Evolutionary conservation across 2,329 filamentous ascomycete genomes (phyloP), one percentile per base, ranked within the genome.

Genomic region (Nectriaceae sp.): DNA sequence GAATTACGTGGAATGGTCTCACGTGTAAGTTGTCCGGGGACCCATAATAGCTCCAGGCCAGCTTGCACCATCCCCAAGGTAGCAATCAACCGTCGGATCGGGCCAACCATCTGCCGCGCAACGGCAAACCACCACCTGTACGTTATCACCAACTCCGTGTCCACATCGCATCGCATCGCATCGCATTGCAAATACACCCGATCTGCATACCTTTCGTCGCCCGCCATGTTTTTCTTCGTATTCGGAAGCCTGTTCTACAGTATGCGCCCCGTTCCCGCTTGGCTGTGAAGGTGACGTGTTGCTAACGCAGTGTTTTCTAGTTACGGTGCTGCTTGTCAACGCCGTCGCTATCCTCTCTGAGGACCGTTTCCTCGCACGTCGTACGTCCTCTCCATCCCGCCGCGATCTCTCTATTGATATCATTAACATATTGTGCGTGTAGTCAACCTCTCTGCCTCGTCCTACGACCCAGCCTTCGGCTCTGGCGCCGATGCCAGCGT

Each of bases 261-360:
- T 70, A 53, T 36, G 58, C 21, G 21, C 18, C 33, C 21, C 31
- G 21, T 8, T 16, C 37, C 26, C 26, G 11, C 15, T 29, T 29
- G 40, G 15, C 16, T 21, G 26, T 29, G n/a, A 20, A 24, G 11
- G 11, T 19, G 6, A 13, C 24, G 24, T n/a, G 33, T n/a, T 19
- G 33, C 33, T 36, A 21, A 8, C 20, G 18, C 35, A 33, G 22
- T 21, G 33, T 36, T 29, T n/a, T 41, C 38, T 51, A 69, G 89
- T 93, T 59, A 81, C 84, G 60, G 79, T 96, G 68, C 89, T 97
- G 65, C 82, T 97, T 67, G 85, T 94, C 73, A 99, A 99, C 73
- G 90, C 90, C 58, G 87, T 97, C 67, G 90, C 92, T 55, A 85
- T 97, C 66, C 87, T 97, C 57, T 96, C 90, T 62, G 92, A 96